These are phyloP conservation scores for Cymbidium sinense DNA, from an alignment of 106 monocot species.

Conservation along the genomic window DNA sequence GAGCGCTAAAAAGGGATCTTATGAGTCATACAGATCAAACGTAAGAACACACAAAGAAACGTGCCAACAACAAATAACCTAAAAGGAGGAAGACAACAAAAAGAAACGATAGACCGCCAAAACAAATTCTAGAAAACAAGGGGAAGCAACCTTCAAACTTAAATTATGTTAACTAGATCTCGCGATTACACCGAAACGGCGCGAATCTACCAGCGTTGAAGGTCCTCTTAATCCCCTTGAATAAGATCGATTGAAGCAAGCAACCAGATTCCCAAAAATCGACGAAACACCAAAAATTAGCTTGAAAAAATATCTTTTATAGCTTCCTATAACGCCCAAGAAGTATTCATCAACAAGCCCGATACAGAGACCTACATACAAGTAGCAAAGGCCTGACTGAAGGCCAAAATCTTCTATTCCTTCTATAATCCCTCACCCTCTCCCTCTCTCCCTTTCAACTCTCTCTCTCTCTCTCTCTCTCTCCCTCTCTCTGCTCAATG, in stretches of 20 bases:
- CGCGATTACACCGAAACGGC: not conserved
- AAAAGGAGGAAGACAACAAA: not conserved
- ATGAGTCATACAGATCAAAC: not conserved
- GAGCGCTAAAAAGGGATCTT: not conserved
- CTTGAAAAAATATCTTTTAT: not conserved
- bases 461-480: not conserved
- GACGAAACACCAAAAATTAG: not conserved
- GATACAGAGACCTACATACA: not conserved
- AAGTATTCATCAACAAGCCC: not conserved
- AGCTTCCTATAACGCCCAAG: not conserved
- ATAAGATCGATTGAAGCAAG: not conserved
- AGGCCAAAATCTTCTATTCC: not conserved
- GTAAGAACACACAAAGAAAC: not conserved
- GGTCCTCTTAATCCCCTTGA: not conserved
- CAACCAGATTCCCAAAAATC: not conserved
- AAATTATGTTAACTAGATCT: not conserved
- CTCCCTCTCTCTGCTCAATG: not conserved
- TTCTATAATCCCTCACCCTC: not conserved
- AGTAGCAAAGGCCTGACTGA: not conserved
- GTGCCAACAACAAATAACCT: not conserved
- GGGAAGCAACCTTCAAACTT: not conserved
- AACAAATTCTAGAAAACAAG: constrained; percentile 1
- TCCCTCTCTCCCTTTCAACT: not conserved
- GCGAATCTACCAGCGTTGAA: constrained; percentile 3
- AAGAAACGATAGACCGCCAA: not conserved